Conservation (phyloP, 768 basidiomycete species). For the Pulveroboletus ravenelii region DNA sequence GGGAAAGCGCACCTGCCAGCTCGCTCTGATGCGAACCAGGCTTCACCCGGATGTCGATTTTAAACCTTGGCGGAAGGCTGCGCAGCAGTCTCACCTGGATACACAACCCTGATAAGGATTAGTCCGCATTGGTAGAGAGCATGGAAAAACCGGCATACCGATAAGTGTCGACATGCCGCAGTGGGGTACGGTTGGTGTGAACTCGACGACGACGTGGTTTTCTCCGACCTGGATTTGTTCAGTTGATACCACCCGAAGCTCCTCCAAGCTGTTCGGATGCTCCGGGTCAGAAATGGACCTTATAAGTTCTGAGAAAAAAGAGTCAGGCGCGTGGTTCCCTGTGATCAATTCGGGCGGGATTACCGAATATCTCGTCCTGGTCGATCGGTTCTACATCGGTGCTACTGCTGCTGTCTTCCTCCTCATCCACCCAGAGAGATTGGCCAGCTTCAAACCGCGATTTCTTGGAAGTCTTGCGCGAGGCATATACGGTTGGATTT, state of each 20-base stretch:
- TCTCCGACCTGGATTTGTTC: slow-evolving; percentile 65
- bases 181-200: slow-evolving; percentile 96
- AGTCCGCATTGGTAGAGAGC: background rate
- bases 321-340: background rate
- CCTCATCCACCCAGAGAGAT: slow-evolving; percentile 57
- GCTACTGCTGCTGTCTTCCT: slow-evolving; percentile 35
- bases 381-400: slow-evolving; percentile 69
- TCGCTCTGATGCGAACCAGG: slow-evolving; percentile 97
- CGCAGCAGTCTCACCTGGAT: slow-evolving; percentile 88
- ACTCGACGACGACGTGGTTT: slow-evolving; percentile 81
- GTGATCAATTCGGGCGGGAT: slow-evolving; percentile 3
- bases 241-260: slow-evolving; percentile 90
- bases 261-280: slow-evolving; percentile 89
- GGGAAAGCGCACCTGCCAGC: slow-evolving; percentile 57
- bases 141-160: slow-evolving; percentile 41
- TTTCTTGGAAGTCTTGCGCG: slow-evolving; percentile 43
- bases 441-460: slow-evolving; percentile 37
- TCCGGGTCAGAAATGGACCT: slow-evolving; percentile 93
- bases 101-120: slow-evolving; percentile 57
- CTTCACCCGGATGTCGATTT: slow-evolving; percentile 89
- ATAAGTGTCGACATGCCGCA: slow-evolving; percentile 98
- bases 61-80: slow-evolving; percentile 87
- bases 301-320: slow-evolving; percentile 63
- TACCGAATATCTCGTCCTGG: slow-evolving; percentile 90
- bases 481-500: slow-evolving; percentile 77